A percentile compares a stretch with the other conserved stretches of the same genome.
Conservation (phyloP, 2,329 filamentous ascomycete species). For the Emergomyces pasteurianus region DNA sequence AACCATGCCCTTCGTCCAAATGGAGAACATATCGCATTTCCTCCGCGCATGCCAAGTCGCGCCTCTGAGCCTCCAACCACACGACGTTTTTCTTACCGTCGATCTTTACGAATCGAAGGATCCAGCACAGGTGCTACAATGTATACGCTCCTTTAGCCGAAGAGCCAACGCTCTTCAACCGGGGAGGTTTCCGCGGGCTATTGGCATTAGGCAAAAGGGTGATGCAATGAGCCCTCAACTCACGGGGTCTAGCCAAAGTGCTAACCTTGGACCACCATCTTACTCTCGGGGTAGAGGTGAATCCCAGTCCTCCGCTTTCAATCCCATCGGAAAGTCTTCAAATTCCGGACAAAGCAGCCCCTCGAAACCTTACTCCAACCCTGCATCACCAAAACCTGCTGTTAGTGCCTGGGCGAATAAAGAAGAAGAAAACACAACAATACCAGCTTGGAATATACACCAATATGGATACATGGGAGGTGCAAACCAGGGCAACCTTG, state of each 20-base stretch:
- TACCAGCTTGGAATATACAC: constrained; percentile 94
- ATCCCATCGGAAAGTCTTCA: constrained; percentile 30
- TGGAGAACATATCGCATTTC: constrained; percentile 98
- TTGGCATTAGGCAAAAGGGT: constrained; percentile 58
- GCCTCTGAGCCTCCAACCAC: constrained; percentile 76
- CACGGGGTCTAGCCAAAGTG: constrained; percentile 48
- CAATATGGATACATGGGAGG: constrained; percentile 99
- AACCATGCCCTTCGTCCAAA: constrained; percentile 94
- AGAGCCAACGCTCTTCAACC: constrained; percentile 67
- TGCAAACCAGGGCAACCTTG: constrained; percentile 88
- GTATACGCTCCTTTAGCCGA: constrained; percentile 80
- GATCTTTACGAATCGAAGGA: constrained; percentile 94
- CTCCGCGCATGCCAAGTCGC: constrained; percentile 74
- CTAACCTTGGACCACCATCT: constrained; percentile 30
- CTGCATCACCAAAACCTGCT: constrained; percentile 33
- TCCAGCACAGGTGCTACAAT: constrained; percentile 89
- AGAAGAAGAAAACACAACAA: constrained; percentile 65
- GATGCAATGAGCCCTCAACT: constrained; percentile 53
- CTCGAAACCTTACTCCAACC: constrained; percentile 46
- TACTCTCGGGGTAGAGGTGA: constrained; percentile 30
- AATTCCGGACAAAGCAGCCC: constrained; percentile 47
- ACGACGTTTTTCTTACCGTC: constrained; percentile 94
- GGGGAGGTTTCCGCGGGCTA: constrained; percentile 56
- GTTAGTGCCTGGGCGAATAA: constrained; percentile 87
- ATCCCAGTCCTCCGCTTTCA: constrained; percentile 30